Percentiles rank a stretch among this genome's conserved stretches.
Conservation (phyloP, 108 stramenopile genomes). For the Cyclotella kingstonii region DNA sequence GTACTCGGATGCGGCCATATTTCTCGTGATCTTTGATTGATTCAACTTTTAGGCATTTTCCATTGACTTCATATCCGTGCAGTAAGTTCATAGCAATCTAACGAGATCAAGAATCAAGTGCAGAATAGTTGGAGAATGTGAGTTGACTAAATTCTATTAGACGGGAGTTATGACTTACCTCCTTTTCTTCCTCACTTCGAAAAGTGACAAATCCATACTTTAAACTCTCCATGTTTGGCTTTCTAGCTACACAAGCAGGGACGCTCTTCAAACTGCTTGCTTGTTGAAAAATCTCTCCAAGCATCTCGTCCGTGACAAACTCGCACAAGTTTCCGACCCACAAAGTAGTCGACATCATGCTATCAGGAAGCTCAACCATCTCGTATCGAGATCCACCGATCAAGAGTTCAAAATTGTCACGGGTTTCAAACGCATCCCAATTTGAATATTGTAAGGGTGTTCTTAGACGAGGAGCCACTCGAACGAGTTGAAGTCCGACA, state of each 20-base stretch:
- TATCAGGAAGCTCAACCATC: constrained; percentile 77
- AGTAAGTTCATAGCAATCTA: constrained; percentile 67
- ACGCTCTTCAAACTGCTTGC: constrained; percentile 56
- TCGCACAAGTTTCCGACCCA: constrained; percentile 82
- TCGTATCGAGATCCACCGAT: constrained; percentile 73
- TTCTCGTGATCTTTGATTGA: constrained; percentile 68
- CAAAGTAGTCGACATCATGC: constrained; percentile 74
- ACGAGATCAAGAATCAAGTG: neutral
- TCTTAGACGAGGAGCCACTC: neutral
- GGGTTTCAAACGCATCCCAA: constrained; percentile 48
- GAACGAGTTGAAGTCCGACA: neutral
- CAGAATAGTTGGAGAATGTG: neutral
- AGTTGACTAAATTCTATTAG: neutral
- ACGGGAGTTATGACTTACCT: constrained; percentile 39
- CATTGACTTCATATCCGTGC: constrained; percentile 57
- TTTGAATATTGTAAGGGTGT: constrained; percentile 27
- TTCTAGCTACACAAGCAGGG: constrained; percentile 78
- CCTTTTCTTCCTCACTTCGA: constrained; percentile 68
- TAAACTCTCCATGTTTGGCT: constrained; percentile 60
- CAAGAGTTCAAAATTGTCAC: constrained; percentile 62
- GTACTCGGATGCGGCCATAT: constrained; percentile 65
- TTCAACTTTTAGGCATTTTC: constrained; percentile 64
- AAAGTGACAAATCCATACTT: constrained; percentile 78
- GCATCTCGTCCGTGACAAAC: constrained; percentile 73
- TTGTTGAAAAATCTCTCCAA: constrained; percentile 61